Evolutionary conservation across 352 stramenopile genomes (phyloP), one percentile per base, ranked within the genome.

Genomic region (Pythium insidiosum): DNA sequence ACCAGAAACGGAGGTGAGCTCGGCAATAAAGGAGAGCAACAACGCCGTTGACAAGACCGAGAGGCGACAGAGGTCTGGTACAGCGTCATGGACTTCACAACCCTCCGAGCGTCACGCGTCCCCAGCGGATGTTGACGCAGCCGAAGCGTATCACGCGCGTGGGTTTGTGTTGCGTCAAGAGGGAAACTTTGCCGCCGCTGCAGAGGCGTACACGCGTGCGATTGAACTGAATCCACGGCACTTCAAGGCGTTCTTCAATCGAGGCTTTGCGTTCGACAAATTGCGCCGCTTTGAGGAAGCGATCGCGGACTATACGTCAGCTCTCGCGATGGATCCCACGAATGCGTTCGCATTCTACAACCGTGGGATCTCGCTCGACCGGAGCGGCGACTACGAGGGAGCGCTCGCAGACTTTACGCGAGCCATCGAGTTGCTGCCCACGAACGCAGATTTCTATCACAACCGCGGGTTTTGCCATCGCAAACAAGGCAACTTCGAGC

Each of bases 201-300:
- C 87, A 2, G 52, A 68, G 16, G 82, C 88, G 39, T 96, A 96
- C 44, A 78, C 77, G 6, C 60, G 61, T 31, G 84, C 84, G 12
- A 81, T 95, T 26, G 49, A 61, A 16, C 49, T 90, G 6, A 77
- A 94, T 30, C 76, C 69, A 21, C 36, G 50, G 0, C 85, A 96
- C 43, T 96, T 96, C 55, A 96, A 94, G 50, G 78, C 84, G 29
- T 71, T 73, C 38, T 96, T 94, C 53, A 96, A 96, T 41, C 80
- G 85, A 24, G 85, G 73, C 1, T 96, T 95, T 44, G 78, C 83
- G 3, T 85, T 58, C 41, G 80, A 95, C 58, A 94, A 91, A 44
- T 61, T 94, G 44, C 59, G 71, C 1, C 57, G 61, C 5, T 91
- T 95, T 50, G 72, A 92, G 39, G 53, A 53, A 1, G 81, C 81